Evolutionary conservation across 148 eudicot species (phyloP).

Genomic region (Silene conica): DNA sequence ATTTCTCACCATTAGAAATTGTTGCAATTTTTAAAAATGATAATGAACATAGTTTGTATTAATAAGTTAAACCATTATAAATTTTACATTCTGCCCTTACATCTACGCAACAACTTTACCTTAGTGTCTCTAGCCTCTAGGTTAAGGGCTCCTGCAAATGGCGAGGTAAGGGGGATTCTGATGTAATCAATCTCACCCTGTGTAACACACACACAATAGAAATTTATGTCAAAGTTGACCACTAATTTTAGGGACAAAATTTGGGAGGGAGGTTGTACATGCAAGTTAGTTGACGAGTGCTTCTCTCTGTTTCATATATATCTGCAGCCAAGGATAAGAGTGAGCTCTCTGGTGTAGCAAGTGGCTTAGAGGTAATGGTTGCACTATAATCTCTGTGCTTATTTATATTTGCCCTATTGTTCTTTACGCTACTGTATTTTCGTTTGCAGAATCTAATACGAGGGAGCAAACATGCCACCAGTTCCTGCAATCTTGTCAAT

Average conservation of each 20-base stretch:
- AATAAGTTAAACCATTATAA: neutral
- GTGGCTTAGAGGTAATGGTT: constrained; percentile 46
- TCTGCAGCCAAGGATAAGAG: constrained; percentile 50
- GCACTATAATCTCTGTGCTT: constrained; percentile 3
- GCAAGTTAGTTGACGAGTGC: constrained; percentile 1
- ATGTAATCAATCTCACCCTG: neutral
- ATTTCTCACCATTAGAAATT: neutral
- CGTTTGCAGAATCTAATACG: constrained; percentile 44
- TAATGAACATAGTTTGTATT: neutral
- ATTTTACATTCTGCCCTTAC: neutral
- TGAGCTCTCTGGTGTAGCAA: constrained; percentile 23
- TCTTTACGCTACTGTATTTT: constrained; percentile 10
- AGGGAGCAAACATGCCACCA: constrained; percentile 35
- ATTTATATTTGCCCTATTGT: neutral
- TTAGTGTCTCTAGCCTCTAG: neutral
- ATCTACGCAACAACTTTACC: neutral
- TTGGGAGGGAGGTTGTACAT: neutral
- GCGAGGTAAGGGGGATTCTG: neutral
- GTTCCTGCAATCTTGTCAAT: constrained; percentile 41
- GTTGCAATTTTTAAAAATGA: neutral
- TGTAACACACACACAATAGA: neutral
- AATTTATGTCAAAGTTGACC: neutral
- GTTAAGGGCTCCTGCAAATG: neutral
- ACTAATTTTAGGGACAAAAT: neutral
- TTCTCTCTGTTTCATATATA: constrained; percentile 24